phyloP scores from a whole-genome alignment of 805 yeast genomes.

The Metschnikowia kofuensis region DNA sequence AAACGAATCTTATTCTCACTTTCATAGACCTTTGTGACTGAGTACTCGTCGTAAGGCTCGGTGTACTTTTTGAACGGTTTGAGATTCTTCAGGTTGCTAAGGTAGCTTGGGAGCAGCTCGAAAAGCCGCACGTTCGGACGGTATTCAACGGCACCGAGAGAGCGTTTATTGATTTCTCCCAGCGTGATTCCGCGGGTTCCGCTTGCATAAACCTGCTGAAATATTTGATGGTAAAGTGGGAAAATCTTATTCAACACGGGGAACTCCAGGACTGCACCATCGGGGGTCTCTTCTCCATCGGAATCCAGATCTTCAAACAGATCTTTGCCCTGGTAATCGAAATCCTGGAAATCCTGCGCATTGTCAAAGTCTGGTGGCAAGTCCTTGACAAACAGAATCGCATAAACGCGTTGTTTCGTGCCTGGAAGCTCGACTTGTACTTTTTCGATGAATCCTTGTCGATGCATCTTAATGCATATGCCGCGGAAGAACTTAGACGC shows the following conservation, averaged over 20 bases:
- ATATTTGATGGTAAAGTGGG: slow-evolving; percentile 66
- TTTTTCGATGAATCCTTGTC: slow-evolving; percentile 45
- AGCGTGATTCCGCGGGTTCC: slow-evolving; percentile 57
- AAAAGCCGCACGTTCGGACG: slow-evolving; percentile 51
- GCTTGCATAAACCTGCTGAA: slow-evolving; percentile 40
- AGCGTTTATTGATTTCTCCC: slow-evolving; percentile 45
- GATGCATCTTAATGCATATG: slow-evolving; percentile 44
- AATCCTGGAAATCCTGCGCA: slow-evolving; percentile 36
- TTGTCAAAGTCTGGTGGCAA: slow-evolving; percentile 48
- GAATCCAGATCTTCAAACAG: slow-evolving; percentile 17
- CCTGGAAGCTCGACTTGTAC: slow-evolving; percentile 44
- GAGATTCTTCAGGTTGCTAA: slow-evolving; percentile 26
- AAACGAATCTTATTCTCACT: slow-evolving; percentile 72
- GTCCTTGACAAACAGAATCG: slow-evolving; percentile 42
- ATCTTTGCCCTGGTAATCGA: slow-evolving; percentile 16
- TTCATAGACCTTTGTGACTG: slow-evolving; percentile 62
- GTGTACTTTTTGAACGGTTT: slow-evolving; percentile 25
- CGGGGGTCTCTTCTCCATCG: slow-evolving; percentile 18
- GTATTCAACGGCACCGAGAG: slow-evolving; percentile 55
- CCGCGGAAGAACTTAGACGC: slow-evolving; percentile 47
- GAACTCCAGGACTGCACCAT: not conserved
- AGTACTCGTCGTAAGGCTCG: slow-evolving; percentile 26
- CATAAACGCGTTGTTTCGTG: slow-evolving; percentile 27
- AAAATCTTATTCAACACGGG: slow-evolving; percentile 51
- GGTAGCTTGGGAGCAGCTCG: slow-evolving; percentile 46